These are phyloP conservation scores for Torulaspora delbrueckii DNA, from an alignment of 805 yeast species.

Conservation along the genomic window DNA sequence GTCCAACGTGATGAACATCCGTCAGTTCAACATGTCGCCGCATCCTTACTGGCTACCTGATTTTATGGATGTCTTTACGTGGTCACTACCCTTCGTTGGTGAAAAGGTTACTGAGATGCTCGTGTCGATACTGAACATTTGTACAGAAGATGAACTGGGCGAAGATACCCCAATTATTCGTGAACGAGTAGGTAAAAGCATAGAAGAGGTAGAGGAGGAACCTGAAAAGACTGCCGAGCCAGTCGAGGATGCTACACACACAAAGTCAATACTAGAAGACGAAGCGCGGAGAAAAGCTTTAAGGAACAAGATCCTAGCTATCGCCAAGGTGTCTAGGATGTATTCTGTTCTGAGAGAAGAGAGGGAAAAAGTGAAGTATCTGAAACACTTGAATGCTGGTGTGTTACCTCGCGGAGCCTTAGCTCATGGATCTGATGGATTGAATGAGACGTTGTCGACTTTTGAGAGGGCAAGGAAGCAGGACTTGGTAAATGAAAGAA, in stretches of 20 bases:
- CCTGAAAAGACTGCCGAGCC: conserved; percentile 1
- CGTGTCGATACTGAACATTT: conserved; percentile 81
- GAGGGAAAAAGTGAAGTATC: conserved; percentile 74
- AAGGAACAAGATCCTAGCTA: conserved; percentile 86
- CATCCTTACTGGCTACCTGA: conserved; percentile 98
- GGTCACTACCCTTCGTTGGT: conserved; percentile 97
- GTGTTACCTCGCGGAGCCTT: conserved; percentile 80
- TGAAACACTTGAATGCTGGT: conserved; percentile 71
- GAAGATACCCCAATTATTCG: conserved; percentile 58
- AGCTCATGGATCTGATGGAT: conserved; percentile 76
- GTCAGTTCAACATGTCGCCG: conserved; percentile 88
- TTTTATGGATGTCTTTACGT: conserved; percentile 94
- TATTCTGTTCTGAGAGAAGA: conserved; percentile 84
- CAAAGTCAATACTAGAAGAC: conserved; percentile 24
- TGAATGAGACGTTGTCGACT: conserved; percentile 58
- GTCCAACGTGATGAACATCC: conserved; percentile 85
- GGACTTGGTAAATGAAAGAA: conserved; percentile 77
- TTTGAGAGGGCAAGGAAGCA: conserved; percentile 81
- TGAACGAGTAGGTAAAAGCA: conserved; percentile 34
- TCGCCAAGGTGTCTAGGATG: conserved; percentile 94
- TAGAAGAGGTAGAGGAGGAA: conserved; percentile 20
- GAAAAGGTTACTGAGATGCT: conserved; percentile 93
- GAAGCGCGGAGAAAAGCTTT: conserved; percentile 47
- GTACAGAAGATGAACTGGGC: conserved; percentile 91
- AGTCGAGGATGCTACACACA: conserved; percentile 10